Percentiles rank a stretch among this genome's conserved stretches.
Conservation (phyloP, 495 filamentous ascomycete species). For the Friedmanniomyces endolithicus region DNA sequence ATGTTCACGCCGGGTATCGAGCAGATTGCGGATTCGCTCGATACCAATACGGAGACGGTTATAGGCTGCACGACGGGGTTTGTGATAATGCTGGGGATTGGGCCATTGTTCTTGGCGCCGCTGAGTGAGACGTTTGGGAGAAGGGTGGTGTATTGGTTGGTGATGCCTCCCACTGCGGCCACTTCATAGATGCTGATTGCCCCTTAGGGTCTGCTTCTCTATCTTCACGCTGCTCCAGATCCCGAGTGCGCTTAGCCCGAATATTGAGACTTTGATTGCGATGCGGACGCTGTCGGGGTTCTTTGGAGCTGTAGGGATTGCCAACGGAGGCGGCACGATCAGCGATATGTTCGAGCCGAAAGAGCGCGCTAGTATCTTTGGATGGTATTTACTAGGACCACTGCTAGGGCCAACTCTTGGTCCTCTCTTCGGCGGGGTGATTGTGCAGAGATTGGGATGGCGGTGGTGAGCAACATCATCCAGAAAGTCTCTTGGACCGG, state of each 20-base stretch:
- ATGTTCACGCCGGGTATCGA: conserved; percentile 36
- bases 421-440: conserved; percentile 23
- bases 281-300: conserved; percentile 30
- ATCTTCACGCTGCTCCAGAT: conserved; percentile 29
- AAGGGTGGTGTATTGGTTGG: conserved; percentile 20
- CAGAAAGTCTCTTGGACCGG: too few relatives aligned
- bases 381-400: conserved; percentile 24
- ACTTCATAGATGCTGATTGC: too few relatives aligned
- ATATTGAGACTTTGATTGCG: conserved; percentile 22
- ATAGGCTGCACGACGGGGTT: conserved; percentile 27
- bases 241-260: conserved; percentile 20
- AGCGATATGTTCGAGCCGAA: conserved; percentile 22
- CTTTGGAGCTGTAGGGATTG: conserved; percentile 27
- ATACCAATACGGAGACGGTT: conserved; percentile 22
- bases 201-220: conserved; percentile 21
- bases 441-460: conserved; percentile 23
- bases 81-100: conserved; percentile 24
- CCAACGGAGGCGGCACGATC: conserved; percentile 25
- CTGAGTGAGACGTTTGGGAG: conserved; percentile 24
- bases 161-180: too few relatives aligned
- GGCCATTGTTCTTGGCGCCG: conserved; percentile 23
- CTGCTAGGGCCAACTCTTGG: conserved; percentile 23
- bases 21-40: conserved; percentile 30
- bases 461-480: conserved; percentile 3
- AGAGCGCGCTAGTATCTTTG: conserved; percentile 21